These are phyloP conservation scores for Agrocybe pediades DNA, from an alignment of 768 basidiomycete genomes.

Conservation along the genomic window DNA sequence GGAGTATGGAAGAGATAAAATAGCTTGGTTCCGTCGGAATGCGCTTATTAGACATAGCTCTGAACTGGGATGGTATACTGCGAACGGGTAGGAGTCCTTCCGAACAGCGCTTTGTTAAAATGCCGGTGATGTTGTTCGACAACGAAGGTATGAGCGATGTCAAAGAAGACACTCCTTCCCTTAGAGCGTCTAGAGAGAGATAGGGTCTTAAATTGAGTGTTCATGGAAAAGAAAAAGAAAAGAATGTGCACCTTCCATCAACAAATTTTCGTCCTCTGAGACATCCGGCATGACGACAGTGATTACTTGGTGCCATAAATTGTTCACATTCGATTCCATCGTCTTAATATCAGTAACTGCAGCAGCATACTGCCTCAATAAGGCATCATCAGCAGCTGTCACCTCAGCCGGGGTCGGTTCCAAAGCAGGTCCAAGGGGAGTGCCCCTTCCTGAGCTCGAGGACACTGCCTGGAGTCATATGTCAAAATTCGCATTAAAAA, in stretches of 20 bases:
- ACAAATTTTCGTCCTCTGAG: slow-evolving; percentile 29
- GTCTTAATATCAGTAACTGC: slow-evolving; percentile 67
- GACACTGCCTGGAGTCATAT: too few relatives aligned
- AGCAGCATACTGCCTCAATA: slow-evolving; percentile 66
- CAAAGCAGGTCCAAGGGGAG: slow-evolving; percentile 41
- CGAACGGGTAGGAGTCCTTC: slow-evolving; percentile 85
- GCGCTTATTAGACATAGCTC: slow-evolving; percentile 78
- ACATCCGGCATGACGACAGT: slow-evolving; percentile 57
- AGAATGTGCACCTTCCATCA: slow-evolving; percentile 61
- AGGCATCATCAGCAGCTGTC: slow-evolving; percentile 61
- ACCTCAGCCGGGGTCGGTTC: slow-evolving; percentile 58
- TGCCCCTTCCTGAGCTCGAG: neutral
- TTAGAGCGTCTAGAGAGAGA: slow-evolving; percentile 50
- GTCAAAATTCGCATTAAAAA: too few relatives aligned
- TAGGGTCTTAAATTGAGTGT: slow-evolving; percentile 5
- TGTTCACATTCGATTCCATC: slow-evolving; percentile 51
- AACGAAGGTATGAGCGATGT: slow-evolving; percentile 56
- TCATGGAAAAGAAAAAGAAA: neutral
- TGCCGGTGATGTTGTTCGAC: slow-evolving; percentile 62
- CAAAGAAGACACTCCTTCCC: slow-evolving; percentile 50
- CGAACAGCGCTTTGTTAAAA: slow-evolving; percentile 79
- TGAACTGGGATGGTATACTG: slow-evolving; percentile 88
- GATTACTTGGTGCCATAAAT: slow-evolving; percentile 73
- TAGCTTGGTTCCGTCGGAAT: slow-evolving; percentile 80
- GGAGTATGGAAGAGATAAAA: slow-evolving; percentile 80